Percentiles rank a stretch among this genome's conserved stretches.
phyloP scores from a whole-genome alignment of 495 filamentous ascomycete genomes.

The Hypoxylon crocopeplum region DNA sequence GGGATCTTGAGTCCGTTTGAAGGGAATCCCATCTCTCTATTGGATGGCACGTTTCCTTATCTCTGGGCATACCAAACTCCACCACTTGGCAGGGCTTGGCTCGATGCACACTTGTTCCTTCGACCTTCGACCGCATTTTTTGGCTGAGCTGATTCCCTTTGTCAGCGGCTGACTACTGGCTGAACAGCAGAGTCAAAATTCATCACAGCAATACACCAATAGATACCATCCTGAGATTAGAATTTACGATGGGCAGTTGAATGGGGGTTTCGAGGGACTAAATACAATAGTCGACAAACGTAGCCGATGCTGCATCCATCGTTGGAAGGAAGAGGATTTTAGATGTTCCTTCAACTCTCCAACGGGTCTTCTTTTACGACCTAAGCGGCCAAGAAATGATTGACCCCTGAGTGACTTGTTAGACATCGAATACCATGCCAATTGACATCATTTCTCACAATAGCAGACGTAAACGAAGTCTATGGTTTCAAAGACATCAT shows the following conservation, averaged over 20 bases:
- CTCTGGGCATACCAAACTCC: conserved; percentile 30
- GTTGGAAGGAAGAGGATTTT: too few relatives aligned
- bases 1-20: conserved; percentile 20
- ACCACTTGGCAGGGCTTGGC: conserved; percentile 31
- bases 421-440: neutral
- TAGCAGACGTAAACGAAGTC: too few relatives aligned
- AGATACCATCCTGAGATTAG: too few relatives aligned
- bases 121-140: conserved; percentile 1
- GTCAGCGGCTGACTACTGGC: conserved; percentile 7
- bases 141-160: conserved; percentile 2
- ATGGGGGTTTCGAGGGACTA: too few relatives aligned
- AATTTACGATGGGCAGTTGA: too few relatives aligned
- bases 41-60: conserved; percentile 28
- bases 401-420: conserved; percentile 8
- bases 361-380: conserved; percentile 32
- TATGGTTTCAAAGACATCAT: neutral
- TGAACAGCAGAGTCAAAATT: neutral
- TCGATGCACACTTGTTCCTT: conserved; percentile 22
- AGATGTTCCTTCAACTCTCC: too few relatives aligned
- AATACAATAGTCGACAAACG: too few relatives aligned
- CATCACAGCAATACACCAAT: neutral
- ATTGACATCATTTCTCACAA: conserved; percentile 2
- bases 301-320: too few relatives aligned
- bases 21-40: conserved; percentile 9
- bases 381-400: conserved; percentile 25